Percentiles rank a stretch among this genome's conserved stretches.
Conservation (phyloP, 2,329 filamentous ascomycete genomes). For the Botrytis tulipae region DNA sequence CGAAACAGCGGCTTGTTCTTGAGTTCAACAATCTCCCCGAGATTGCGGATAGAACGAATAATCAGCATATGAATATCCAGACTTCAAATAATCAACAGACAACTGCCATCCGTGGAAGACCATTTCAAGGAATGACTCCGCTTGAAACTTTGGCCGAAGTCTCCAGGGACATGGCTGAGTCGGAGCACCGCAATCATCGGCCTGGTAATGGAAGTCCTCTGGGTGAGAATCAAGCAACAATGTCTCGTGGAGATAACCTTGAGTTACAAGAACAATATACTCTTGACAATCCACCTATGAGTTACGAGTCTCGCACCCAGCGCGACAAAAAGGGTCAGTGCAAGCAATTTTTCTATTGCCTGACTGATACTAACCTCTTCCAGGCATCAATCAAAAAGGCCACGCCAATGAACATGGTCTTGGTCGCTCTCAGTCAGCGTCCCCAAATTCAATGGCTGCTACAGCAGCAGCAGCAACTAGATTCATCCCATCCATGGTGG, state of each 20-base stretch:
- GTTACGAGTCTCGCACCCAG: conserved; percentile 45
- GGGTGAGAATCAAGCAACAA: conserved; percentile 25
- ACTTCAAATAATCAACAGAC: conserved; percentile 27
- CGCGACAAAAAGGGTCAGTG: conserved; percentile 43
- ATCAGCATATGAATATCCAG: conserved; percentile 29
- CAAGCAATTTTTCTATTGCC: conserved; percentile 10
- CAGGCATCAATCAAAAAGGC: conserved; percentile 6
- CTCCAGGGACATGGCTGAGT: conserved; percentile 72
- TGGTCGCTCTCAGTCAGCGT: conserved; percentile 29
- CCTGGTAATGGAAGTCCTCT: conserved; percentile 46
- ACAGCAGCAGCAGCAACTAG: conserved; percentile 34
- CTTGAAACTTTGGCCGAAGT: conserved; percentile 86
- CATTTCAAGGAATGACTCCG: conserved; percentile 61
- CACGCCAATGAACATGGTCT: background rate
- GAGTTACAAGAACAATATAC: conserved; percentile 60
- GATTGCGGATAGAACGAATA: conserved; percentile 43
- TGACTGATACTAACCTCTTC: conserved; percentile 1
- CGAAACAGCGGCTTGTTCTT: conserved; percentile 72
- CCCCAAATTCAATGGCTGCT: conserved; percentile 35
- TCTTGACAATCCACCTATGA: conserved; percentile 53
- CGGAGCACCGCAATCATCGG: conserved; percentile 57
- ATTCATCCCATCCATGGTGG: conserved; percentile 39
- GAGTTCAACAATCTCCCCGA: conserved; percentile 69
- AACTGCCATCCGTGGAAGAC: conserved; percentile 24
- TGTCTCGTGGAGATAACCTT: conserved; percentile 40